phyloP scores from a whole-genome alignment of 2,329 filamentous ascomycete genomes.

The Monilinia aucupariae region DNA sequence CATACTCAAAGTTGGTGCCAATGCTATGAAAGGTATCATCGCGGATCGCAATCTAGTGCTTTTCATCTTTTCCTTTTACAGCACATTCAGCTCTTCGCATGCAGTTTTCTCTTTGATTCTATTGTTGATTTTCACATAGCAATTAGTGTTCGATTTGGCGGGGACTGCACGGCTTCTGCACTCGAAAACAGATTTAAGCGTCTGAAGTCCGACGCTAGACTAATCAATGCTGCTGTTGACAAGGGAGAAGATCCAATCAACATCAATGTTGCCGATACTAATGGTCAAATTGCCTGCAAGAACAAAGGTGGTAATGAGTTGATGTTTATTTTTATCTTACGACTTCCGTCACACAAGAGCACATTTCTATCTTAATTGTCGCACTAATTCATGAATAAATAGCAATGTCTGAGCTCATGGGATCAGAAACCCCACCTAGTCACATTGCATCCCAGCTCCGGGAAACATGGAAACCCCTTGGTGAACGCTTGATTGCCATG shows the following conservation, averaged over 20 bases:
- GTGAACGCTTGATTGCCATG: slow-evolving; percentile 10
- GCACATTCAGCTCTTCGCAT: background rate
- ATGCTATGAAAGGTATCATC: slow-evolving; percentile 21
- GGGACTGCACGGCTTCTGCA: slow-evolving; percentile 35
- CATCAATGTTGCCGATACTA: slow-evolving; percentile 27
- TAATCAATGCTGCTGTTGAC: slow-evolving; percentile 34
- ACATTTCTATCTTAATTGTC: background rate
- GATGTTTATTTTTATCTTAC: slow-evolving; percentile 11
- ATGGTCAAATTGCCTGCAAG: slow-evolving; percentile 14
- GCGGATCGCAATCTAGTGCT: background rate
- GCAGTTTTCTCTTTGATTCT: slow-evolving; percentile 14
- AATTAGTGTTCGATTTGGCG: slow-evolving; percentile 31
- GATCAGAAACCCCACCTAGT: slow-evolving; percentile 2
- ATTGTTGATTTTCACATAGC: slow-evolving; percentile 23
- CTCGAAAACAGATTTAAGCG: slow-evolving; percentile 40
- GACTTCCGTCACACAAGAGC: slow-evolving; percentile 16
- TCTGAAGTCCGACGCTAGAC: slow-evolving; percentile 38
- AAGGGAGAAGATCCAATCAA: slow-evolving; percentile 36
- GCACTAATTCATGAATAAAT: background rate
- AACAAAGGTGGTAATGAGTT: slow-evolving; percentile 13
- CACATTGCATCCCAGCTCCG: background rate
- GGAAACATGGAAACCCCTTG: slow-evolving; percentile 13
- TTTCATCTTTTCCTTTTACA: background rate
- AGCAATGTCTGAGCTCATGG: slow-evolving; percentile 2
- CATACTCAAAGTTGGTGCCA: slow-evolving; percentile 16